Evolutionary conservation across 2,329 filamentous ascomycete genomes (phyloP).

Genomic region (Scytalidium sp.): DNA sequence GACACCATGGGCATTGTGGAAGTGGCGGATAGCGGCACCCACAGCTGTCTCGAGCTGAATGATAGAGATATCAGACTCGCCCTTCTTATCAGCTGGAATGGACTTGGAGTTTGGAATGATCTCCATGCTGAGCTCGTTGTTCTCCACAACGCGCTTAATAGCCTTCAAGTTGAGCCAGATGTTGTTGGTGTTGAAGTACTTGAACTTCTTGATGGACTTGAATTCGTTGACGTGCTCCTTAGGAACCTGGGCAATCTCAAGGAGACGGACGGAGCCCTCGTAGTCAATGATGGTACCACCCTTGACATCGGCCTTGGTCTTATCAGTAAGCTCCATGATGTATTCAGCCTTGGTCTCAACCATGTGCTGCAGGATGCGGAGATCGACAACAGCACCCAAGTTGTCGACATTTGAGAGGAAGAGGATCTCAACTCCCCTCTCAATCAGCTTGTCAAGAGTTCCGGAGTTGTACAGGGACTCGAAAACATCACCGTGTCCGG

Average conservation of each 20-base stretch:
- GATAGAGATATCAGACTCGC: slow-evolving; percentile 95
- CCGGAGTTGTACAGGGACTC: slow-evolving; percentile 99
- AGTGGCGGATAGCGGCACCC: slow-evolving; percentile 97
- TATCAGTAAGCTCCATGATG: slow-evolving; percentile 99
- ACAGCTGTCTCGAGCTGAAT: slow-evolving; percentile 98
- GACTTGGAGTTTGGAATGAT: slow-evolving; percentile 99
- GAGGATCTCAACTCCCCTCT: slow-evolving; percentile 93
- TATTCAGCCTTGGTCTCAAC: slow-evolving; percentile 95
- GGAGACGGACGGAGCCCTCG: slow-evolving; percentile 91
- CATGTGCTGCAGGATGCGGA: slow-evolving; percentile 99
- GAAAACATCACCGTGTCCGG: slow-evolving; percentile 98
- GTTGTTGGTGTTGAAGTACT: slow-evolving; percentile 99
- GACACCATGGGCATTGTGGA: slow-evolving; percentile 97
- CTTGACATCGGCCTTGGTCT: slow-evolving; percentile 99
- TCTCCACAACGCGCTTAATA: slow-evolving; percentile 98
- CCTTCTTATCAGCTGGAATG: slow-evolving; percentile 98
- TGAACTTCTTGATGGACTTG: slow-evolving; percentile 99
- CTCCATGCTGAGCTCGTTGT: slow-evolving; percentile 98
- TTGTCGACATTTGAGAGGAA: slow-evolving; percentile 99
- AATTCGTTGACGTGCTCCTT: slow-evolving; percentile 99
- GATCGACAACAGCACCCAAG: slow-evolving; percentile 93
- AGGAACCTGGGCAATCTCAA: slow-evolving; percentile 98
- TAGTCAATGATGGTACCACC: slow-evolving; percentile 99
- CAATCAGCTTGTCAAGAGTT: slow-evolving; percentile 92
- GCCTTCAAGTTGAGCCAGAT: slow-evolving; percentile 99